A percentile compares a stretch with the other conserved stretches of the same genome.
Conservation (phyloP, 2,329 filamentous ascomycete species). For the Penicillium sp. region DNA sequence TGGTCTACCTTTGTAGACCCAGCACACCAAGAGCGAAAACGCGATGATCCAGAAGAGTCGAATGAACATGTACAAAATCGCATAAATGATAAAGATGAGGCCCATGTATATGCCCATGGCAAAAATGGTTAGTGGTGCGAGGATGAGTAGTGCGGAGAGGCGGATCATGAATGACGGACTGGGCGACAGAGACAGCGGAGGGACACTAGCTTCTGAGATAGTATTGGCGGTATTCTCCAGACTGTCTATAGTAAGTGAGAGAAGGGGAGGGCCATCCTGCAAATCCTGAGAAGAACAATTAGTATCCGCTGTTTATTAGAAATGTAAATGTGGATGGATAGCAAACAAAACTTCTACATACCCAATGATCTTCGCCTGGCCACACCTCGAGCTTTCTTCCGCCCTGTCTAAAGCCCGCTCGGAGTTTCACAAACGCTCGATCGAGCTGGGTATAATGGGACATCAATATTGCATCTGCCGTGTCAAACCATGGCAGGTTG, state of each 20-base stretch:
- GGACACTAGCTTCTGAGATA: background rate
- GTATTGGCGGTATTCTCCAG: background rate
- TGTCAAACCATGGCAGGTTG: slow-evolving; percentile 11
- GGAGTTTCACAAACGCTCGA: background rate
- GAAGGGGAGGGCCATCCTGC: background rate
- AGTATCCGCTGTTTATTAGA: background rate
- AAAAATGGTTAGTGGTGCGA: slow-evolving; percentile 7
- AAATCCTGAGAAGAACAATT: background rate
- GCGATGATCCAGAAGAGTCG: background rate
- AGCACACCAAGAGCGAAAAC: background rate
- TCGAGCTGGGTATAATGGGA: slow-evolving; percentile 6
- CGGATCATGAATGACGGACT: slow-evolving; percentile 1
- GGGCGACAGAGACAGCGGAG: slow-evolving; percentile 8
- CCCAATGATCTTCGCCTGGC: background rate
- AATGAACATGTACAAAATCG: background rate
- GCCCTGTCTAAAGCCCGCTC: background rate
- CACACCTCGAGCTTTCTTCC: slow-evolving; percentile 1
- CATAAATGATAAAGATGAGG: background rate
- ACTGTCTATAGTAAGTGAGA: slow-evolving; percentile 1
- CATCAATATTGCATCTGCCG: slow-evolving; percentile 7
- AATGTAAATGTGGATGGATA: background rate
- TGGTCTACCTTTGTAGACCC: slow-evolving; percentile 9
- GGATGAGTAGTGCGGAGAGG: background rate
- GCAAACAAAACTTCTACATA: background rate
- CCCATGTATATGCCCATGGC: background rate